phyloP scores from a whole-genome alignment of 2,329 filamentous ascomycete genomes.

The Aureobasidium sp. region DNA sequence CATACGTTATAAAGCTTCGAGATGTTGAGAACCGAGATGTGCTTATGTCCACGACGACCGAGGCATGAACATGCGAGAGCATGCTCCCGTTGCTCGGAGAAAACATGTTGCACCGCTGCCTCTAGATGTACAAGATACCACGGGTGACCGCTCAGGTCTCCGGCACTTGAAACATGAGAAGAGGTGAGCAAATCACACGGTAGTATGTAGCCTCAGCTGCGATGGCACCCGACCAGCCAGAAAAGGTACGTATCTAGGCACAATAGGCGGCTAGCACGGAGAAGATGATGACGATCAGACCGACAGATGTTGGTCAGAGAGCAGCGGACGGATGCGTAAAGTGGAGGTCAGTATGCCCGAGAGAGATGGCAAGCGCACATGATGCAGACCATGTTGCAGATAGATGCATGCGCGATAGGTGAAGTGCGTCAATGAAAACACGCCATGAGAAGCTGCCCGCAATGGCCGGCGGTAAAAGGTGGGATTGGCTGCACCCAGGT shows the following conservation, averaged over 20 bases:
- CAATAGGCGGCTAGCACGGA: not conserved
- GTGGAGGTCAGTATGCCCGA: not conserved
- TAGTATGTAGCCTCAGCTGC: not conserved
- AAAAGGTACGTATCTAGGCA: not conserved
- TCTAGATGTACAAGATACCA: not conserved
- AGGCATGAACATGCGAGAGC: not conserved
- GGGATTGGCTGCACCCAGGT: conserved; percentile 6
- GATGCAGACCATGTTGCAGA: conserved; percentile 6
- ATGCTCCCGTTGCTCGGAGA: not conserved
- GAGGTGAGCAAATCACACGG: not conserved
- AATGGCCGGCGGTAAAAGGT: conserved; percentile 3
- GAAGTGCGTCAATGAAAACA: not conserved
- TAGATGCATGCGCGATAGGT: not conserved
- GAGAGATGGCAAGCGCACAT: conserved; percentile 3
- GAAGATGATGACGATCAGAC: not conserved
- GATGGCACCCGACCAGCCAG: not conserved
- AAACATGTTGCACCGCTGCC: conserved; percentile 6
- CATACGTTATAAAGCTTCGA: conserved; percentile 1
- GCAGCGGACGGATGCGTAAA: not conserved
- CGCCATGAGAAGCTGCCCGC: not conserved
- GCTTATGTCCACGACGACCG: not conserved
- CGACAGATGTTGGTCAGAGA: not conserved
- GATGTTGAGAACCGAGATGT: not conserved
- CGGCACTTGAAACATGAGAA: not conserved
- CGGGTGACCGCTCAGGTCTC: not conserved